These are phyloP conservation scores for Evernia prunastri DNA, from an alignment of 495 filamentous ascomycete genomes.

Conservation along the genomic window DNA sequence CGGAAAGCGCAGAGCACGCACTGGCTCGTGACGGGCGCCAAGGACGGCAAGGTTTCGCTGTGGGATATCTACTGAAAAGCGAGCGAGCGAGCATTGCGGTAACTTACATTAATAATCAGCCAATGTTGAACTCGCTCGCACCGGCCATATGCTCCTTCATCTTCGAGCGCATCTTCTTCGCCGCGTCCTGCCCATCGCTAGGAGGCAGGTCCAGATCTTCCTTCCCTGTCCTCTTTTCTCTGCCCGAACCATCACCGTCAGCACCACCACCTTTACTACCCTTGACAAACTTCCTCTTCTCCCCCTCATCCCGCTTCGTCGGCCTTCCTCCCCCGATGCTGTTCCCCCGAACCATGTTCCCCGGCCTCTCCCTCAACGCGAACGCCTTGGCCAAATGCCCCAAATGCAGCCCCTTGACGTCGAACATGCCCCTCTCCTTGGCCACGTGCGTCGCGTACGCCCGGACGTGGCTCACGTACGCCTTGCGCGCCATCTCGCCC, in stretches of 20 bases:
- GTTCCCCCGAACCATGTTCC: constrained; percentile 58
- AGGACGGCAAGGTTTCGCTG: constrained; percentile 92
- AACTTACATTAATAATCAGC: too few relatives aligned
- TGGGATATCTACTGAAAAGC: constrained; percentile 83
- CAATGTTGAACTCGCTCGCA: constrained; percentile 84
- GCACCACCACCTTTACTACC: constrained; percentile 16
- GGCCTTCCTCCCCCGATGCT: constrained; percentile 35
- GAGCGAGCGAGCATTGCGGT: too few relatives aligned
- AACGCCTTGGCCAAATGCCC: constrained; percentile 94
- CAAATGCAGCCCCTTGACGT: constrained; percentile 80
- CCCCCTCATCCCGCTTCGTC: constrained; percentile 37
- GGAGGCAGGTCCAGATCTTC: constrained; percentile 35
- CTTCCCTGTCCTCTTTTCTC: constrained; percentile 24
- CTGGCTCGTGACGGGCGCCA: constrained; percentile 86
- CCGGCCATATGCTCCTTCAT: constrained; percentile 68
- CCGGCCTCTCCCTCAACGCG: constrained; percentile 78
- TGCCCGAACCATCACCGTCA: background rate
- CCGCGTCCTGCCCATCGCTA: constrained; percentile 55
- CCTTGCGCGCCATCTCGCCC: constrained; percentile 68
- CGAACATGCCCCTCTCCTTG: constrained; percentile 74
- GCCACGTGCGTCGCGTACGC: constrained; percentile 92
- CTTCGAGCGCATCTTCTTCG: constrained; percentile 70
- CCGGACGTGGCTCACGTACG: constrained; percentile 84
- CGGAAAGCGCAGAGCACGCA: constrained; percentile 63
- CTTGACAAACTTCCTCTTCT: constrained; percentile 30